phyloP scores from a whole-genome alignment of 1,139 yeast species.

The Sugiyamaella novakii region DNA sequence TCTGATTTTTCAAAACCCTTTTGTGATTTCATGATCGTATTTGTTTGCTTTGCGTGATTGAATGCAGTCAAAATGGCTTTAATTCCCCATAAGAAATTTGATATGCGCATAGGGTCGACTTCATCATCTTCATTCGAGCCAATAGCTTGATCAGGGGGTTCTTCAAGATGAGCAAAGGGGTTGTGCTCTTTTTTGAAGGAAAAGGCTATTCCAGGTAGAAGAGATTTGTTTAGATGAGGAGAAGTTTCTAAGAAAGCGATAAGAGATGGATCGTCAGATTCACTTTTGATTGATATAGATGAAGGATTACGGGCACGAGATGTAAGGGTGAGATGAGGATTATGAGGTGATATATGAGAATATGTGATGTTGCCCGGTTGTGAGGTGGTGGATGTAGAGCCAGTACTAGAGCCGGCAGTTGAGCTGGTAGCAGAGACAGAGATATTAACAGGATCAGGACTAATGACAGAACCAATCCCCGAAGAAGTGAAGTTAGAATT shows the following conservation, averaged over 20 bases:
- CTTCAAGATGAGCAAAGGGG: conserved; percentile 15
- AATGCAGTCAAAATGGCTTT: conserved; percentile 32
- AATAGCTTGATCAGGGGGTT: conserved; percentile 1
- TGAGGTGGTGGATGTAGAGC: neutral
- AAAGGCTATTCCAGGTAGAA: conserved; percentile 11
- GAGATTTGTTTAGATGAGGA: conserved; percentile 6
- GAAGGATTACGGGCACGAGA: neutral
- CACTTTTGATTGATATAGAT: neutral
- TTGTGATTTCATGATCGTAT: conserved; percentile 21
- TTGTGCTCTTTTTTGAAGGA: conserved; percentile 14
- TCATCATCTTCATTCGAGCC: conserved; percentile 17
- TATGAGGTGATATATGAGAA: neutral
- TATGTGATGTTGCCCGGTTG: neutral
- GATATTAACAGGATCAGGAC: neutral
- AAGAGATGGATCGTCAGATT: neutral
- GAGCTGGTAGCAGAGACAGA: neutral
- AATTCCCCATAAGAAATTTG: conserved; percentile 32
- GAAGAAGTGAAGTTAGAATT: neutral
- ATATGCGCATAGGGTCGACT: conserved; percentile 24
- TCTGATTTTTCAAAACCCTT: conserved; percentile 22
- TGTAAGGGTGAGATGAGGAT: neutral
- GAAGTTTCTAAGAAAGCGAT: neutral
- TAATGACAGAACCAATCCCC: too few relatives aligned
- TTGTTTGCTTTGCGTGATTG: conserved; percentile 25
- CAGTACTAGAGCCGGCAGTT: neutral